Evolutionary conservation across 208 protist species (phyloP), one percentile per base, ranked within the genome.

Genomic region (Leishmania aethiopica): DNA sequence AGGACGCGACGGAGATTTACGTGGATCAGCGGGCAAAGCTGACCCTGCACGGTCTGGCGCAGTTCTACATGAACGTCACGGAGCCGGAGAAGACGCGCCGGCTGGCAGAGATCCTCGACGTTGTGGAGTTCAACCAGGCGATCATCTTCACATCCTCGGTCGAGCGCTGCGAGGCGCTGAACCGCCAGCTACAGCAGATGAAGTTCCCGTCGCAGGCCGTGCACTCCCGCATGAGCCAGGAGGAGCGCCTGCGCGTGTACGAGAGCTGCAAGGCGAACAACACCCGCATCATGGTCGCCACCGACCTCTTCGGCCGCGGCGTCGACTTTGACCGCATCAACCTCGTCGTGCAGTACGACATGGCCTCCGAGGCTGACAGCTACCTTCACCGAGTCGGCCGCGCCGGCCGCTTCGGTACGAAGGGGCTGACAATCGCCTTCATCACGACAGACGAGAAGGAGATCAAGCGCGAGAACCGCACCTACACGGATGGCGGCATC

Each of bases 261-360:
- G 90, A 98, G 83, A 91, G 93, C 91, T 99, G 99, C 96, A 99
- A 99, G 92, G 92, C 97, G 59, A 99, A 99, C 91, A 86, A 99
- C 82, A 96, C 93, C 47, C 93, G 99, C 74, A 99, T 99, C 75
- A 91, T 99, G 71, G 99, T 99, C 62, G 87, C 99, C 73, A 99
- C 99, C 22, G 99, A 99, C 91, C 87, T 99, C 60, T 99, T 99
- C 84, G 99, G 98, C 70, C 98, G 99, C 83, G 99, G 99, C 91
- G 98, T 99, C 77, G 99, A 99, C 89, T 99, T 99, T 84, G 99
- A 99, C 85, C 92, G 97, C 72, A 99, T 99, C 79, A 99, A 99
- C 93, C 97, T 99, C 59, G 99, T 99, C 51, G 98, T 99, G 83
- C 99, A 99, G 92, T 99, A 99, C 90, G 99, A 99, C 91, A 99